These are phyloP conservation scores for Leccinellum luteum DNA, from an alignment of 768 basidiomycete species.

Conservation along the genomic window DNA sequence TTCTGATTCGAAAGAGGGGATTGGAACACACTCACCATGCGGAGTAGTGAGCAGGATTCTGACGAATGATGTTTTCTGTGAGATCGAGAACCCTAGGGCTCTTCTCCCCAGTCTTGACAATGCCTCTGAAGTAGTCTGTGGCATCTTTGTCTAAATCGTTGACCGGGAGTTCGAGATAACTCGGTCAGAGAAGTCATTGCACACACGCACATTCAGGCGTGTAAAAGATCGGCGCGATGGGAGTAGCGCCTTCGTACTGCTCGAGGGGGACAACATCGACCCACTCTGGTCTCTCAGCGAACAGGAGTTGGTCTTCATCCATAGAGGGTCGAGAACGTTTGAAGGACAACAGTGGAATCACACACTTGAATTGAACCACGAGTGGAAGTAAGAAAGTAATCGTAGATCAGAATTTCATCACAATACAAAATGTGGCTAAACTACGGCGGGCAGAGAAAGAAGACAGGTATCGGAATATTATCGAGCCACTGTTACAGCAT, in stretches of 20 bases:
- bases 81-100: constrained; percentile 79
- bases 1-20: not conserved
- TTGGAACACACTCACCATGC: constrained; percentile 66
- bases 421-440: constrained; percentile 22
- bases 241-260: constrained; percentile 76
- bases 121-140: constrained; percentile 87
- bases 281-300: constrained; percentile 72
- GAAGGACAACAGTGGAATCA: not conserved
- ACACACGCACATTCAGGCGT: constrained; percentile 72
- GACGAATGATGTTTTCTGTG: constrained; percentile 83
- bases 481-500: constrained; percentile 10
- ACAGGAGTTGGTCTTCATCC: constrained; percentile 35
- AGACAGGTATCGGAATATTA: constrained; percentile 25
- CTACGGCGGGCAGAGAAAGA: constrained; percentile 14
- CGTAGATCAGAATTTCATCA: constrained; percentile 12
- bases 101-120: constrained; percentile 75
- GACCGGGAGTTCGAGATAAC: constrained; percentile 6
- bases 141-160: constrained; percentile 77
- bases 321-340: constrained; percentile 2
- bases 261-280: constrained; percentile 72
- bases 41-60: constrained; percentile 96
- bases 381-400: not conserved
- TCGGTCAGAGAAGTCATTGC: not conserved
- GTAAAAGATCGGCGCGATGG: constrained; percentile 93
- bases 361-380: not conserved